phyloP scores from a whole-genome alignment of 2,329 filamentous ascomycete species.

The Cladophialophora psammophila region DNA sequence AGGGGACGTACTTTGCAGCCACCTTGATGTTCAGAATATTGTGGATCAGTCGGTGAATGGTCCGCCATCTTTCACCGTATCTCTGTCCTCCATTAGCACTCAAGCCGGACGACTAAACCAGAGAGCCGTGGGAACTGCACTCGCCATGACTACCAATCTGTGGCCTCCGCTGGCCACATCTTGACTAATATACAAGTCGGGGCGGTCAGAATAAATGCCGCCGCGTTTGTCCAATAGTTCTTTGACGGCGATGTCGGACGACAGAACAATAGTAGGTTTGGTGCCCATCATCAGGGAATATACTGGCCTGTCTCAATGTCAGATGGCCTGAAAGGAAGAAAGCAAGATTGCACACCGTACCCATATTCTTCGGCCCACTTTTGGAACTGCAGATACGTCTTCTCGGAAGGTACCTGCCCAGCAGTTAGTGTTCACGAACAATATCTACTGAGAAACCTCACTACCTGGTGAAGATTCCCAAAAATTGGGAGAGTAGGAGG shows the following conservation, averaged over 20 bases:
- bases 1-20: slow-evolving; percentile 35
- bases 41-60: slow-evolving; percentile 38
- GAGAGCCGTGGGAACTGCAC: background rate
- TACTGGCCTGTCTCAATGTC: slow-evolving; percentile 45
- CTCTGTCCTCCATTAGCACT: slow-evolving; percentile 6
- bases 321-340: background rate
- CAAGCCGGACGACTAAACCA: background rate
- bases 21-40: slow-evolving; percentile 39
- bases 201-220: slow-evolving; percentile 58
- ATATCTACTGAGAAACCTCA: no score
- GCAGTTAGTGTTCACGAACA: background rate
- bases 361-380: slow-evolving; percentile 63
- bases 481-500: slow-evolving; percentile 60
- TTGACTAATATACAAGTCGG: slow-evolving; percentile 55
- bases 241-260: slow-evolving; percentile 55
- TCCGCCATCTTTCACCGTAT: slow-evolving; percentile 34
- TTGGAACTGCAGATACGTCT: slow-evolving; percentile 56
- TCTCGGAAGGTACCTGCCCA: slow-evolving; percentile 50
- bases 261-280: slow-evolving; percentile 57
- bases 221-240: slow-evolving; percentile 60
- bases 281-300: slow-evolving; percentile 61
- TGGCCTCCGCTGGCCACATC: slow-evolving; percentile 35
- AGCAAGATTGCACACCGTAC: background rate
- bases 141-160: slow-evolving; percentile 36
- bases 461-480: slow-evolving; percentile 58